Evolutionary conservation across 2,329 filamentous ascomycete genomes (phyloP), one percentile per base, ranked within the genome.

Genomic region (Tolypocladium tundrense): DNA sequence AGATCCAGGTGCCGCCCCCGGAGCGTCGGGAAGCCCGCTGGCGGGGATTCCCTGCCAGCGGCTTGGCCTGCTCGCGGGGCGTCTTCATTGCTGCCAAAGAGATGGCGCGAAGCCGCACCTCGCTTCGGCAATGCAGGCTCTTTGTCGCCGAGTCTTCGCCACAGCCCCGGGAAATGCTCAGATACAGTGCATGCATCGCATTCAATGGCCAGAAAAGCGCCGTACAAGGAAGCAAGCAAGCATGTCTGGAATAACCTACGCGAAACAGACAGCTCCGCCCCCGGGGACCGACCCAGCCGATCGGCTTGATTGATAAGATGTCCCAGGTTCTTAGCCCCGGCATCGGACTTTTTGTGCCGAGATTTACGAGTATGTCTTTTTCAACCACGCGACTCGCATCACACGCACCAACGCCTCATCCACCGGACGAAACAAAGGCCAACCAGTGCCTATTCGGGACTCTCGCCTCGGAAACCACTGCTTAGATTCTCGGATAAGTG

Each of bases 301-400:
- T 40, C 52, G 39, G 16, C 14, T 24, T 33, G 57, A 58, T 56
- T 58, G 57, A 58, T 58, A 58, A 56, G 57, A 58, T 58, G 40
- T 53, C 35, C 19, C 19, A 52, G 19, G 10, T 13, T 21, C 31
- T 52, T n/a, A 21, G 48, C 56, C 53, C 58, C 59, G 56, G 59
- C 59, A 58, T 58, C 59, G 59, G 59, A 53, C 59, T 45, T 53
- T 57, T 55, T 33, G 21, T n/a, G 48, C 39, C 45, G 16, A 39
- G 45, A 37, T 33, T 31, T 4, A 10, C 9, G 24, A 27, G 24
- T 27, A 27, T 4, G 3, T 19, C 19, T 33, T 35, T 35, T 14
- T 24, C 27, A 51, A 51, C 48, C 31, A 16, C 31, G 3, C 48
- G 19, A 13, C 45, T 2, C 21, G 48, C 48, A 11, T 21, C 48